phyloP scores from a whole-genome alignment of 148 eudicot species.

The Fallopia convolvulus region DNA sequence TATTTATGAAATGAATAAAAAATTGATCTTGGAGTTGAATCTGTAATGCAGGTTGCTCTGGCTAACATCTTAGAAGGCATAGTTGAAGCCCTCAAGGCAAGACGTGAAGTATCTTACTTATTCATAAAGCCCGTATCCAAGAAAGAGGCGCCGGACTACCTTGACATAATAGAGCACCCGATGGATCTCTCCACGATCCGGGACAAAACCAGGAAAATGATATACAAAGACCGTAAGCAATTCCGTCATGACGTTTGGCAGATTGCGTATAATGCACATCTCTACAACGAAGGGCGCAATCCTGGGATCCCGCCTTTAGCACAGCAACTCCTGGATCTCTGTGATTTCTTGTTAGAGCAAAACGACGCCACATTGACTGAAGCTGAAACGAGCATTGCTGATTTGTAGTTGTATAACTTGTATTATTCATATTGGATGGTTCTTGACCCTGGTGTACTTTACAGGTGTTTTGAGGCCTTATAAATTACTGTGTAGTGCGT shows the following conservation, averaged over 20 bases:
- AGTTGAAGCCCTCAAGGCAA: constrained; percentile 63
- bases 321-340: constrained; percentile 70
- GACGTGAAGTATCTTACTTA: constrained; percentile 50
- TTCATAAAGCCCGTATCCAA: constrained; percentile 78
- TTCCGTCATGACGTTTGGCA: constrained; percentile 92
- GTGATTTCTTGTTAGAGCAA: constrained; percentile 59
- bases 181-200: constrained; percentile 90
- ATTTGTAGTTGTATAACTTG: constrained; percentile 2
- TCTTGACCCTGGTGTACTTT: too few species aligned
- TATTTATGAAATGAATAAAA: not conserved
- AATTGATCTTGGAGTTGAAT: not conserved
- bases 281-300: constrained; percentile 69
- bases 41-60: constrained; percentile 62
- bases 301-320: constrained; percentile 97
- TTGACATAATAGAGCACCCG: constrained; percentile 41
- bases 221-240: constrained; percentile 56
- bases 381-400: constrained; percentile 66
- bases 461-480: too few species aligned
- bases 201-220: constrained; percentile 68
- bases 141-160: constrained; percentile 95
- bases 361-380: constrained; percentile 40
- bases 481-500: too few species aligned
- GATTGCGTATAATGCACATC: constrained; percentile 66
- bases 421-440: too few species aligned
- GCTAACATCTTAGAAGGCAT: constrained; percentile 73